Evolutionary conservation across 139 green algal genomes (phyloP).

Genomic region (Auxenochlorella pyrenoidosa): DNA sequence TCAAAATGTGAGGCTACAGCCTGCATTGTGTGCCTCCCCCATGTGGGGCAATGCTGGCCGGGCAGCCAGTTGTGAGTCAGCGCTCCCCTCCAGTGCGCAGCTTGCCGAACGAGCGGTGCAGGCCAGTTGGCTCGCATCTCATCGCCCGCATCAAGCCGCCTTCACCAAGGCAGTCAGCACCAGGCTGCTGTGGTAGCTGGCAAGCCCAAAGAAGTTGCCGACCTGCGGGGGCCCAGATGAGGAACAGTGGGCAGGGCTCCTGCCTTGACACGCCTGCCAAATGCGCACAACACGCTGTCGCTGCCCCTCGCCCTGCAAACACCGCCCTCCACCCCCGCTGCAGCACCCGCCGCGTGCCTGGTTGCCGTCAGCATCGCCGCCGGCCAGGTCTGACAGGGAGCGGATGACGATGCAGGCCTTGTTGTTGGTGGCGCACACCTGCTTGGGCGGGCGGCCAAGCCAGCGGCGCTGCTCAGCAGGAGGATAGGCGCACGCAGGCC

Average conservation of each 20-base stretch:
- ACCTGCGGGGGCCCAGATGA: neutral
- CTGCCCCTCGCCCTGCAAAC: too few relatives aligned
- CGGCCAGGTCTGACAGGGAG: slow-evolving; percentile 13
- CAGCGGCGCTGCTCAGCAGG: neutral
- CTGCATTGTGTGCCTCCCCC: too few relatives aligned
- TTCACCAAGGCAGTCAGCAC: neutral
- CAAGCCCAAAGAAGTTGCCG: slow-evolving; percentile 6
- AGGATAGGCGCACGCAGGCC: too few relatives aligned
- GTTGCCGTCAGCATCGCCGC: slow-evolving; percentile 7
- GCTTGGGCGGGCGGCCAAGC: neutral
- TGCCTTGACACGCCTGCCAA: too few relatives aligned
- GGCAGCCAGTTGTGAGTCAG: too few relatives aligned
- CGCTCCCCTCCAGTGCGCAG: too few relatives aligned
- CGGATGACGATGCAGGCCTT: slow-evolving; percentile 12
- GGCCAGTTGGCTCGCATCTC: too few relatives aligned
- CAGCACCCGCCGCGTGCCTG: neutral
- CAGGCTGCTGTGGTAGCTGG: neutral
- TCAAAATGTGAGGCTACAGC: too few relatives aligned
- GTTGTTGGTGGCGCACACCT: slow-evolving; percentile 12
- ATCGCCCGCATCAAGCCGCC: neutral
- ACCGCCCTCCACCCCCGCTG: neutral
- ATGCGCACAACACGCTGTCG: too few relatives aligned
- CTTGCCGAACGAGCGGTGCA: too few relatives aligned
- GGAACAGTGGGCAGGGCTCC: too few relatives aligned
- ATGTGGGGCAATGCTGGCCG: too few relatives aligned